These are phyloP conservation scores for Codiaeum variegatum DNA, from an alignment of 441 rosid species.

Conservation along the genomic window DNA sequence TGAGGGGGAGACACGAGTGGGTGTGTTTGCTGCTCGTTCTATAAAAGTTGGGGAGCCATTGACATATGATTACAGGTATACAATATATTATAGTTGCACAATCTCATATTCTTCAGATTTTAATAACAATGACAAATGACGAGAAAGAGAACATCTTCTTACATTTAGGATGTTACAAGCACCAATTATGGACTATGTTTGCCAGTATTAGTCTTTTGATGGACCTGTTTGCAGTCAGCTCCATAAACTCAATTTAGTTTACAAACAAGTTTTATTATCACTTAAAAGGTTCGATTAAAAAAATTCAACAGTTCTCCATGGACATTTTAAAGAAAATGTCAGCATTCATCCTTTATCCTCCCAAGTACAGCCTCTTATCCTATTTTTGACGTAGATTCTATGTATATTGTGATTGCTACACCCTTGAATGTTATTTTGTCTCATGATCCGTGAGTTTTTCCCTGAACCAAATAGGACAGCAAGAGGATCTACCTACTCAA, in stretches of 20 bases:
- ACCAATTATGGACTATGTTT: not conserved
- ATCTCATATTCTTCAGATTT: not conserved
- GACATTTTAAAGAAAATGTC: not conserved
- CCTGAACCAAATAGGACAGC: not conserved
- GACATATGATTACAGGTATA: slow-evolving; percentile 91
- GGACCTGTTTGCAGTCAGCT: not conserved
- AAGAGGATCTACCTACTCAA: not conserved
- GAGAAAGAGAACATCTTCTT: not conserved
- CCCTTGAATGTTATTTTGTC: not conserved
- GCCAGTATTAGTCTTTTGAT: not conserved
- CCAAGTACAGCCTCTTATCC: not conserved
- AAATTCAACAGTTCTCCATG: not conserved
- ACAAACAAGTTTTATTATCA: not conserved
- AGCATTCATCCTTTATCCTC: not conserved
- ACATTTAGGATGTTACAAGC: not conserved
- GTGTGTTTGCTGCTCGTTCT: slow-evolving; percentile 84
- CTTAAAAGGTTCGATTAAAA: too few relatives aligned
- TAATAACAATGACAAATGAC: not conserved
- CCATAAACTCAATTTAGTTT: not conserved
- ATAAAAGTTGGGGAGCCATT: slow-evolving; percentile 77
- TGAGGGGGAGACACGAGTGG: slow-evolving; percentile 88
- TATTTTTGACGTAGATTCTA: not conserved
- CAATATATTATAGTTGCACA: not conserved
- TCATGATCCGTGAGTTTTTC: not conserved
- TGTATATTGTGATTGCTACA: not conserved